Evolutionary conservation across 2,329 filamentous ascomycete species (phyloP).

Genomic region (Hysterium pulicare): DNA sequence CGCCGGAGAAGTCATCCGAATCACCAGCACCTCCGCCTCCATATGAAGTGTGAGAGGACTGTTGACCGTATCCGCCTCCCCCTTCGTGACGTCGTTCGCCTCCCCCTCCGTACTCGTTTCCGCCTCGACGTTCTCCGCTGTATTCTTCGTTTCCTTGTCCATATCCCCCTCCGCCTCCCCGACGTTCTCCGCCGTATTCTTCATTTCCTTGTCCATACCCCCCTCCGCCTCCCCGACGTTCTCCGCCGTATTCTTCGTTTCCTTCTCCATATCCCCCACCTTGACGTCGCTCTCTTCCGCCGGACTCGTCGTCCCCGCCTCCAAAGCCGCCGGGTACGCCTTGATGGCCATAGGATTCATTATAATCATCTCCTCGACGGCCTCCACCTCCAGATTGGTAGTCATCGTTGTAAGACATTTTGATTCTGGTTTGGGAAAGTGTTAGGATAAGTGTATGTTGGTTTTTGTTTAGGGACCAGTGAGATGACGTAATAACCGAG

Average conservation of each 20-base stretch:
- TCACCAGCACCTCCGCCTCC: slow-evolving; percentile 34
- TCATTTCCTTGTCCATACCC: slow-evolving; percentile 9
- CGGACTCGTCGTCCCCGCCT: slow-evolving; percentile 12
- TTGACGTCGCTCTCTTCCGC: slow-evolving; percentile 13
- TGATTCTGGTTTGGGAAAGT: background rate
- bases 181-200: slow-evolving; percentile 12
- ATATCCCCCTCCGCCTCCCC: slow-evolving; percentile 16
- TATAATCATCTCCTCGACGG: slow-evolving; percentile 12
- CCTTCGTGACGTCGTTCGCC: slow-evolving; percentile 19
- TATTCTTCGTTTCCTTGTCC: slow-evolving; percentile 12
- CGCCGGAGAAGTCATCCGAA: slow-evolving; percentile 53
- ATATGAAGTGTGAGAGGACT: slow-evolving; percentile 43
- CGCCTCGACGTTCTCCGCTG: slow-evolving; percentile 7
- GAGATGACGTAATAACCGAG: background rate
- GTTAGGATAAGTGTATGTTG: background rate
- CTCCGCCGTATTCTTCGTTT: slow-evolving; percentile 7
- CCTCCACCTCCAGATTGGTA: slow-evolving; percentile 1
- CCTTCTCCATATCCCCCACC: slow-evolving; percentile 15
- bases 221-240: slow-evolving; percentile 4
- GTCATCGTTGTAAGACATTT: slow-evolving; percentile 15
- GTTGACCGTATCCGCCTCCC: slow-evolving; percentile 21
- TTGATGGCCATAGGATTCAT: slow-evolving; percentile 20
- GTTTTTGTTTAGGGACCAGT: background rate
- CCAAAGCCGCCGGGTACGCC: slow-evolving; percentile 8
- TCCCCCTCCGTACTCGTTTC: slow-evolving; percentile 9